These are phyloP conservation scores for Letharia lupina DNA, from an alignment of 495 filamentous ascomycete genomes.

Conservation along the genomic window DNA sequence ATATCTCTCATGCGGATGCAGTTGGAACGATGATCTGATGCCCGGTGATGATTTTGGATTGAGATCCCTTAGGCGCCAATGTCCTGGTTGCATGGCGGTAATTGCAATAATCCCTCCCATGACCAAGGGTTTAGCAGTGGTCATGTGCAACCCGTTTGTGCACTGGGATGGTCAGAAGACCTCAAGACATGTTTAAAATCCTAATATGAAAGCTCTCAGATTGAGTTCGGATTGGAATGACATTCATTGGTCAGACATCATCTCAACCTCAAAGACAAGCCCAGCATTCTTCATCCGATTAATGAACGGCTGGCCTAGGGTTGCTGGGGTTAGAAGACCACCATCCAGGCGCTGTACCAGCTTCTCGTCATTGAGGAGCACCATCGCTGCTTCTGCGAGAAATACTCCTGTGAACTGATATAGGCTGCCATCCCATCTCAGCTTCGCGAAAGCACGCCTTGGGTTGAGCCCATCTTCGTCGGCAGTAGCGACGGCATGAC, in stretches of 20 bases:
- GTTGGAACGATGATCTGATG: background rate
- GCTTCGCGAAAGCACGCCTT: constrained; percentile 49
- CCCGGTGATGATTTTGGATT: background rate
- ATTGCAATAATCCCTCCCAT: background rate
- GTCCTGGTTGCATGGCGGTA: background rate
- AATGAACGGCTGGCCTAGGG: constrained; percentile 65
- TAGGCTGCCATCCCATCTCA: constrained; percentile 51
- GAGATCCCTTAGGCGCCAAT: background rate
- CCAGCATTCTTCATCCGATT: constrained; percentile 53
- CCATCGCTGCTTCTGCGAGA: constrained; percentile 60
- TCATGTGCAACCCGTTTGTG: background rate
- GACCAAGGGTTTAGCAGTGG: background rate
- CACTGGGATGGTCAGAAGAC: background rate
- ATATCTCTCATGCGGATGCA: background rate
- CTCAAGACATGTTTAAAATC: background rate
- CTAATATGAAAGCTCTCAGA: background rate
- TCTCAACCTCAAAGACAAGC: constrained; percentile 18
- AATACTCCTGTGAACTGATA: constrained; percentile 65
- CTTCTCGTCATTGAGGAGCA: constrained; percentile 56
- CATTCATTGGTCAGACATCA: constrained; percentile 16
- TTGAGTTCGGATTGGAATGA: too few species aligned
- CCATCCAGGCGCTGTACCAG: constrained; percentile 50
- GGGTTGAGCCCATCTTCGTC: constrained; percentile 41
- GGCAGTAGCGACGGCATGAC: constrained; percentile 55
- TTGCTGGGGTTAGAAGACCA: constrained; percentile 77